Base-by-base conservation (phyloP, 2,329 filamentous ascomycete genomes). In the Neocatenulostroma microsporum region DNA sequence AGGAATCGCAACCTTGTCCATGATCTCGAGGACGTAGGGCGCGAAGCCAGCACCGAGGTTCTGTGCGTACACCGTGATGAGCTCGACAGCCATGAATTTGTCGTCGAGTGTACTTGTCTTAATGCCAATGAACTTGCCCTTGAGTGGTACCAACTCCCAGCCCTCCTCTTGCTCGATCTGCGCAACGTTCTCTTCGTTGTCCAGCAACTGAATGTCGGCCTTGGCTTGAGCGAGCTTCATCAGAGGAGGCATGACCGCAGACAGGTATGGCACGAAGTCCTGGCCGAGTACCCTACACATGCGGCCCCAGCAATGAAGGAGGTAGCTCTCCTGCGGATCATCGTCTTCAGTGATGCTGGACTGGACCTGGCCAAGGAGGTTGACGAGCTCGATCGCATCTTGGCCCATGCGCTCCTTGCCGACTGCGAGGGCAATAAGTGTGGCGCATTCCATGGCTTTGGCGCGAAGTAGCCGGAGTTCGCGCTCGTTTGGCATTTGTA, bases 361-460 rank as follows among this genome's bases (percentile, higher is more conserved):
- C 61, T 98, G 91, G 39, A 96, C 94, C 44, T 76, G 78, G 35
- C 84, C 88, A 35, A 98, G 73, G 15, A 95, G 73, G 53, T 94
- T 80, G 14, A 96, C 89, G 26, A 98, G 71, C 27, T 79, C 82
- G 65, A 91, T 73, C 3, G 89, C 88, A 63, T 98, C 89, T 46
- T 76, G 73, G 8, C 85, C 88, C 62, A 98, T 86, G 44, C 84
- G 83, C 51, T 93, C 84, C 62, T 93, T 91, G 35, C 91, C 91
- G 42, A 98, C 91, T 20, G 91, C 91, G 36, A 98, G 70, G 21
- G 91, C 86, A 54, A 98, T 98, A 28, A 98, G 69, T 6, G 91
- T 98, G 13, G 91, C 89, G 57, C 91, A 98, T 64, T 98, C 91
- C 91, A 98, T 98, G 3, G 91, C 91, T 70, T 98, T 98, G 33